Base-by-base conservation (phyloP, 345 rosid genomes). In the Trapa bicornis region DNA sequence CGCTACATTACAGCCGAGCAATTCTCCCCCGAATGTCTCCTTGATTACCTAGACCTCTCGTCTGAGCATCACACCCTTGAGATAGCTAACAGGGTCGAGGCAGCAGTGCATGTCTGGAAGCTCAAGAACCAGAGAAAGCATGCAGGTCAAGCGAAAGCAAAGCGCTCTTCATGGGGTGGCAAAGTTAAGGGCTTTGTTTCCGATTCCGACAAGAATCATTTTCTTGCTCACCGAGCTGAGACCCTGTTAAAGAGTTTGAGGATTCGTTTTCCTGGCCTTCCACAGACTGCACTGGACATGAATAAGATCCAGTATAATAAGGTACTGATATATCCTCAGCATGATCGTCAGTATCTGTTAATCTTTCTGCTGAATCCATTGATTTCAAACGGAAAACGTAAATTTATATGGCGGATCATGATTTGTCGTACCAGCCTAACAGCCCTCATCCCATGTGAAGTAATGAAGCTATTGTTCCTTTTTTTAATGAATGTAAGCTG, bases 241-340 rank as follows among this genome's bases (percentile, higher is more conserved):
- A 89, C 82, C 29, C 87, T 89, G 70, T 74, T 88, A 75, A 83
- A 86, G 77, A 84, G 84, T 82, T 70, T 94, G 50, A 85, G 84
- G 89, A 79, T 80, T 70, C 96, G 92, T 54, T 91, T 83, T 66
- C 95, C 97, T 47, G 96, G 95, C 36, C 97, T 94, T 39, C 96
- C 99, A 2, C 99, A 94, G 79, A 91, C 97, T 47, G 83, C 87
- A 67, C 71, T 88, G 75, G 99, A 94, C 71, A 94, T 91, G 99
- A 82, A 83, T 85, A 94, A 94, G 86, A 94, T 94, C 75, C 97
- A 91, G 71, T 91, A 81, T 67, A 91, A 88, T 79, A 91, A 82
- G 97, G 97, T 86, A 58, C 14, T 58, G 9, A 75, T 6, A 60
- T 1, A 15, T 1, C 33, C 22, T 62, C 36, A 4, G 37, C 35